phyloP scores from a whole-genome alignment of 208 protist species.

The Hexamita inflata region DNA sequence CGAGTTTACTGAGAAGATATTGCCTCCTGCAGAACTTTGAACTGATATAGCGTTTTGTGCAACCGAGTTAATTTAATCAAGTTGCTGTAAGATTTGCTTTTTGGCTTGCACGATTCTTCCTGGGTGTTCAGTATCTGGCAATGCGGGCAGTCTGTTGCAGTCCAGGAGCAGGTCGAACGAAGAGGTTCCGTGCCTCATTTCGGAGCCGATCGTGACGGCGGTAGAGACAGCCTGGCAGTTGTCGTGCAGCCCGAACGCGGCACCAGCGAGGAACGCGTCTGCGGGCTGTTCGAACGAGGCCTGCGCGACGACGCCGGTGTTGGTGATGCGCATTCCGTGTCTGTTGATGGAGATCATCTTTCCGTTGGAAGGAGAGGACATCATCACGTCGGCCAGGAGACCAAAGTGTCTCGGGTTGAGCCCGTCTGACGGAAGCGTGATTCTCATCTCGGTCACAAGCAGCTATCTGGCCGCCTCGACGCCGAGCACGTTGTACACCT shows the following conservation, averaged over 20 bases:
- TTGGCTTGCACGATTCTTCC: too few species aligned
- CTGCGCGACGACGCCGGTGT: conserved; percentile 84
- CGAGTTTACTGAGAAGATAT: too few species aligned
- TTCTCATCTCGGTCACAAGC: conserved; percentile 51
- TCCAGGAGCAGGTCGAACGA: conserved; percentile 82
- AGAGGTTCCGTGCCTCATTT: conserved; percentile 80
- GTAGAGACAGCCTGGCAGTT: conserved; percentile 77
- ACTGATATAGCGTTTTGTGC: too few species aligned
- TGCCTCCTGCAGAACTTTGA: too few species aligned
- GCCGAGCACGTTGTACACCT: conserved; percentile 80
- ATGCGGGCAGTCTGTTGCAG: conserved; percentile 62
- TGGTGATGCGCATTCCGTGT: conserved; percentile 76
- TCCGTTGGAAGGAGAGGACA: conserved; percentile 61
- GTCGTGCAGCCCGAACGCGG: conserved; percentile 79
- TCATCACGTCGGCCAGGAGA: conserved; percentile 94
- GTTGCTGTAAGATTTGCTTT: too few species aligned
- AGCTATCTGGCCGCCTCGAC: conserved; percentile 66
- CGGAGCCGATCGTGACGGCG: conserved; percentile 90
- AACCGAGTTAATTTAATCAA: too few species aligned
- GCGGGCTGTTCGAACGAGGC: conserved; percentile 98
- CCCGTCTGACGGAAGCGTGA: conserved; percentile 64
- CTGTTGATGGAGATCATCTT: conserved; percentile 69
- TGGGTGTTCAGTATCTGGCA: too few species aligned
- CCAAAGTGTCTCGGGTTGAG: conserved; percentile 95
- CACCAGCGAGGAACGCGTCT: conserved; percentile 90